Evolutionary conservation across 805 yeast genomes (phyloP).

Genomic region (Spathaspora girioi): DNA sequence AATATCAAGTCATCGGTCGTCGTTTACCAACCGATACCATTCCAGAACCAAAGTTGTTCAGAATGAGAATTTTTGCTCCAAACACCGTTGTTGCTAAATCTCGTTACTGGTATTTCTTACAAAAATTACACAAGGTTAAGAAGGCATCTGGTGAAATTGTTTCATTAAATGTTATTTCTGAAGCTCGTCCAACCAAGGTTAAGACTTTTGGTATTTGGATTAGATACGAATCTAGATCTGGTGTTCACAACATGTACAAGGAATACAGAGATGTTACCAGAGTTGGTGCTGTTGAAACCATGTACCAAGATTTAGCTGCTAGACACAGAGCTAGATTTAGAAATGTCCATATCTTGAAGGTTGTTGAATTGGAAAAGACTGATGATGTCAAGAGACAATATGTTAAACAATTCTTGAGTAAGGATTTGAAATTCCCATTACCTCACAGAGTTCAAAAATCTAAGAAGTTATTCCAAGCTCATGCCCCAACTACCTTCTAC

Average conservation of each 20-base stretch:
- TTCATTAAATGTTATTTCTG: slow-evolving; percentile 85
- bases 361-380: slow-evolving; percentile 96
- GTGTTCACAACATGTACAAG: slow-evolving; percentile 99
- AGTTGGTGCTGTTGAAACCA: slow-evolving; percentile 96
- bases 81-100: slow-evolving; percentile 99
- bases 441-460: slow-evolving; percentile 98
- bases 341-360: slow-evolving; percentile 98
- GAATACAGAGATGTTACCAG: slow-evolving; percentile 99
- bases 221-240: slow-evolving; percentile 99
- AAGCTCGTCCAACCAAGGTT: slow-evolving; percentile 97
- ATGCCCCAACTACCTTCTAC: slow-evolving; percentile 97
- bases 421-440: slow-evolving; percentile 98
- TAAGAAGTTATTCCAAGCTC: slow-evolving; percentile 81
- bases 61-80: slow-evolving; percentile 99
- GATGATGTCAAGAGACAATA: slow-evolving; percentile 99
- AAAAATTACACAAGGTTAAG: slow-evolving; percentile 99
- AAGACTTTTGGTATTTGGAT: slow-evolving; percentile 99
- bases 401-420: slow-evolving; percentile 93
- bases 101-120: slow-evolving; percentile 99
- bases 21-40: slow-evolving; percentile 98
- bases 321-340: slow-evolving; percentile 99
- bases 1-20: slow-evolving; percentile 99
- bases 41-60: slow-evolving; percentile 99
- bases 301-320: slow-evolving; percentile 99
- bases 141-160: slow-evolving; percentile 99